Evolutionary conservation across 805 yeast species (phyloP).

Genomic region (Candida hungchunana): DNA sequence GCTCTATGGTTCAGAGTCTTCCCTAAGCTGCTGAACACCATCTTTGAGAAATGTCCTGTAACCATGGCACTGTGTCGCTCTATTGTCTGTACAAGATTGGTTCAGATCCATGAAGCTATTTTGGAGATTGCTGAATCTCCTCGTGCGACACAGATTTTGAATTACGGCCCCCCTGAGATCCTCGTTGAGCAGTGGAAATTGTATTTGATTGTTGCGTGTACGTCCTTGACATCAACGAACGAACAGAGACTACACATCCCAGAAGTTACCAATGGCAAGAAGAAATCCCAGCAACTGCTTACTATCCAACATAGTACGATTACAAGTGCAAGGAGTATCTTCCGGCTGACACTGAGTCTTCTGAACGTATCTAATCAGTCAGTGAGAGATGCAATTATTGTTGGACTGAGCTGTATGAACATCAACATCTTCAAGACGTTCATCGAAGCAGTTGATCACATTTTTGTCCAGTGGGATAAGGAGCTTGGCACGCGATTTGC

Average conservation of each 20-base stretch:
- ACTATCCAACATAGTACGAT: constrained; percentile 87
- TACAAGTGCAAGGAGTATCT: constrained; percentile 86
- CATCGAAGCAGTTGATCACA: constrained; percentile 66
- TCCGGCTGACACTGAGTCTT: constrained; percentile 81
- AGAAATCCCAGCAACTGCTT: constrained; percentile 72
- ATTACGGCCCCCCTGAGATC: constrained; percentile 57
- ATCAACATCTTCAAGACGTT: constrained; percentile 83
- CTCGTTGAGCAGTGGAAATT: constrained; percentile 85
- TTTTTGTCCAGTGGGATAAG: constrained; percentile 53
- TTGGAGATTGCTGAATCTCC: constrained; percentile 45
- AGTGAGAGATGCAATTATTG: constrained; percentile 81
- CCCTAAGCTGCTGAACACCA: constrained; percentile 65
- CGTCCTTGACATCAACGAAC: constrained; percentile 83
- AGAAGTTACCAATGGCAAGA: constrained; percentile 55
- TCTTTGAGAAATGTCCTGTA: constrained; percentile 82
- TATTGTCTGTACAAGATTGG: constrained; percentile 81
- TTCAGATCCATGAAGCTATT: constrained; percentile 74
- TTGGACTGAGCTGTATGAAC: constrained; percentile 85
- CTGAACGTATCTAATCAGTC: constrained; percentile 63
- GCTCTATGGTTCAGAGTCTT: constrained; percentile 93
- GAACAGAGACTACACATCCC: constrained; percentile 79
- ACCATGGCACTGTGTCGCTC: constrained; percentile 92
- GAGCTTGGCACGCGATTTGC: constrained; percentile 33
- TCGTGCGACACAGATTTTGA: constrained; percentile 27
- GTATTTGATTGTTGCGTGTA: constrained; percentile 85